These are phyloP conservation scores for Ballota nigra DNA, from an alignment of 257 asterid genomes.

Conservation along the genomic window DNA sequence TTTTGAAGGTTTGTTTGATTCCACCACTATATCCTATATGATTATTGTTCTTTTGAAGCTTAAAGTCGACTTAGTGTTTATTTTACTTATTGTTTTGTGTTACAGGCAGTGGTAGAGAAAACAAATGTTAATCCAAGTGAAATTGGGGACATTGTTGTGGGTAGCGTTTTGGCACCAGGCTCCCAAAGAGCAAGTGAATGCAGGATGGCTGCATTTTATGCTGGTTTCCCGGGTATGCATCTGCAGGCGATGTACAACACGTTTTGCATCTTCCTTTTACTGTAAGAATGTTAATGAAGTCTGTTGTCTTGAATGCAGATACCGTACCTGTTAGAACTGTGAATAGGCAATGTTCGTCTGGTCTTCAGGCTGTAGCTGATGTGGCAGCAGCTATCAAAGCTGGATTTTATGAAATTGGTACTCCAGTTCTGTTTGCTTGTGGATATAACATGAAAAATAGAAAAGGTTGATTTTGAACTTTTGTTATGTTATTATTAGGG, in stretches of 20 bases:
- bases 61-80: not conserved
- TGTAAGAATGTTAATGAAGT: not conserved
- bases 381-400: conserved; percentile 99
- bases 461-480: not conserved
- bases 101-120: conserved; percentile 76
- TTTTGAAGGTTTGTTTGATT: conserved; percentile 61
- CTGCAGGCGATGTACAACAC: not conserved
- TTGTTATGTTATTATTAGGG: conserved; percentile 41
- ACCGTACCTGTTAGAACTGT: conserved; percentile 98
- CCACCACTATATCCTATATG: not conserved
- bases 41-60: conserved; percentile 22
- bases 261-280: not conserved
- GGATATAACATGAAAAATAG: not conserved
- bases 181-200: conserved; percentile 98
- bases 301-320: conserved; percentile 44
- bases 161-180: conserved; percentile 94
- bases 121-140: conserved; percentile 81
- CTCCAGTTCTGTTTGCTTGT: conserved; percentile 7
- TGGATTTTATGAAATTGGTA: conserved; percentile 97
- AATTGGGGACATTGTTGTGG: conserved; percentile 97
- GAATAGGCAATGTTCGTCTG: conserved; percentile 98
- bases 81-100: not conserved
- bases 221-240: conserved; percentile 90
- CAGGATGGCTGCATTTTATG: conserved; percentile 99
- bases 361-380: conserved; percentile 99